Conservation (phyloP, 2,329 filamentous ascomycete genomes). For the Sarocladium brachiariae region DNA sequence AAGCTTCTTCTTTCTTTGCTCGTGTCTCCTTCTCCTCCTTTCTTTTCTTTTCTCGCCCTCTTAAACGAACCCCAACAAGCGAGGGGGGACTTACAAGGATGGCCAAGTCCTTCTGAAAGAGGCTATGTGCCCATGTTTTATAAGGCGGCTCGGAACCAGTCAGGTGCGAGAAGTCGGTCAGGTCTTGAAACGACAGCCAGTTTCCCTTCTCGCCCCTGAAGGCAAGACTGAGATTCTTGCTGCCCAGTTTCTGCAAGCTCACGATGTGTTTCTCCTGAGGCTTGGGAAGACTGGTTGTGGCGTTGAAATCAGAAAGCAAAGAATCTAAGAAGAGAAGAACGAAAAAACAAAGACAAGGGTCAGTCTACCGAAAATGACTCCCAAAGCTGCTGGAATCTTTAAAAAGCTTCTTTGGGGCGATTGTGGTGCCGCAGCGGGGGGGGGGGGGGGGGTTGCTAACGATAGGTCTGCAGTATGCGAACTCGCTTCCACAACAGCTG, state of each 20-base stretch:
- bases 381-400: not conserved
- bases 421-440: too few relatives aligned
- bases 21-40: too few relatives aligned
- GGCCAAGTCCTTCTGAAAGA: not conserved
- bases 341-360: too few relatives aligned
- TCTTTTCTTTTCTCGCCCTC: too few relatives aligned
- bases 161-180: not conserved
- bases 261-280: not conserved
- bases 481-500: not conserved
- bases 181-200: not conserved
- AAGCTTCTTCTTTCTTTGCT: not conserved
- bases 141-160: not conserved
- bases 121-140: not conserved
- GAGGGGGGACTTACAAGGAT: not conserved
- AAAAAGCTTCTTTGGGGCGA: too few relatives aligned
- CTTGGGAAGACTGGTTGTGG: not conserved
- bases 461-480: not conserved
- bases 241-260: not conserved
- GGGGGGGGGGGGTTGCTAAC: not conserved
- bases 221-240: not conserved
- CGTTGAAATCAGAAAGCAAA: not conserved
- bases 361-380: too few relatives aligned
- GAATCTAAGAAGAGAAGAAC: not conserved
- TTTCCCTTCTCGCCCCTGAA: not conserved
- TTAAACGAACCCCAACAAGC: too few relatives aligned